Evolutionary conservation across 768 basidiomycete species (phyloP).

Genomic region (Tylopilus sp.): DNA sequence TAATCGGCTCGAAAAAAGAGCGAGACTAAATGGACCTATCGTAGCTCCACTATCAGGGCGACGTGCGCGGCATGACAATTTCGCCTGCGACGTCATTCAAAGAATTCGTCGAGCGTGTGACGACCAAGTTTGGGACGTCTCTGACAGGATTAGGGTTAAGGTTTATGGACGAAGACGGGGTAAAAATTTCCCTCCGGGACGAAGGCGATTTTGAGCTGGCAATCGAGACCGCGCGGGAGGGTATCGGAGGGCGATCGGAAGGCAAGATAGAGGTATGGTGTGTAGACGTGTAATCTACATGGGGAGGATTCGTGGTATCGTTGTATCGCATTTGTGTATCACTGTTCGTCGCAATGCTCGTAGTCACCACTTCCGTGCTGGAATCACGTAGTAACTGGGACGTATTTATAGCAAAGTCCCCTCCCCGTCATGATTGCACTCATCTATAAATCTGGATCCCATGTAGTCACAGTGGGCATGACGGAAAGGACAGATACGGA

Average conservation of each 20-base stretch:
- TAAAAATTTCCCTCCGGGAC: constrained; percentile 74
- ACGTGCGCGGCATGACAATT: constrained; percentile 84
- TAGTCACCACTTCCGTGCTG: too few relatives aligned
- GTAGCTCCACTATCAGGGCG: constrained; percentile 78
- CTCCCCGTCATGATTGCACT: too few relatives aligned
- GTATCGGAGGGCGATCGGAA: constrained; percentile 70
- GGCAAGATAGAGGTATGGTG: constrained; percentile 90
- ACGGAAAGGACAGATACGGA: too few relatives aligned
- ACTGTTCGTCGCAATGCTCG: too few relatives aligned
- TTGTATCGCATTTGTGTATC: too few relatives aligned
- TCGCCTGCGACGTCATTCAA: constrained; percentile 61
- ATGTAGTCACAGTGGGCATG: too few relatives aligned
- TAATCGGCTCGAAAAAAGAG: too few relatives aligned
- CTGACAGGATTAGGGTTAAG: constrained; percentile 57
- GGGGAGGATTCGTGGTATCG: too few relatives aligned
- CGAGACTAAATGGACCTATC: background rate
- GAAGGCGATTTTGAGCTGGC: constrained; percentile 89
- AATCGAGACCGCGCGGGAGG: constrained; percentile 80
- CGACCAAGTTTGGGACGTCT: constrained; percentile 66
- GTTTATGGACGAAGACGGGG: constrained; percentile 90
- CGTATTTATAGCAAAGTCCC: too few relatives aligned
- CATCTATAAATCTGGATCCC: too few relatives aligned
- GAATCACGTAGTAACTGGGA: too few relatives aligned
- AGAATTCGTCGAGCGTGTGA: constrained; percentile 73
- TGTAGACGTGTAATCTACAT: constrained; percentile 41